Evolutionary conservation across 805 yeast genomes (phyloP), one percentile per base, ranked within the genome.

Genomic region (Hanseniaspora singularis): DNA sequence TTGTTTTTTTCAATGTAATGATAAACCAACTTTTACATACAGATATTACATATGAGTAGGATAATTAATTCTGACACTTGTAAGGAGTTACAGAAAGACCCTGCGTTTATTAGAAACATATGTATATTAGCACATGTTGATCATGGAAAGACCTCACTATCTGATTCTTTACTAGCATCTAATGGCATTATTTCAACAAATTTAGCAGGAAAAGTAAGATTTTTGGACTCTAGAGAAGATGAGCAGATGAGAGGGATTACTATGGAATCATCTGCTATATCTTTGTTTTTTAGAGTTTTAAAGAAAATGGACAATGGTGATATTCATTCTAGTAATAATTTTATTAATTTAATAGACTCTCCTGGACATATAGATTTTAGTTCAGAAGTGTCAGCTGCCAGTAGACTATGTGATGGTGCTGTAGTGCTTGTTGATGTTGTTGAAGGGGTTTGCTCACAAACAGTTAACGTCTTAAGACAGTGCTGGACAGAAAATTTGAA

Each of bases 341-440:
- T 92, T 47, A 81, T 92, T 58, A 92, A 92, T 59, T 71, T 92
- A 55, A 89, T 92, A 49, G 99, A 92, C 63, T 89, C 97, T 0
- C 99, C 99, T 0, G 99, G 99, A n/a, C 99, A 92, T 57, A 86
- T 92, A 50, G 99, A 92, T 64, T 92, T 92, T 61, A 81, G 95
- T 1, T 81, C 94, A 11, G 99, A 92, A 59, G 99, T 92, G 0
- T 84, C 95, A 23, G 84, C 96, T 0, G 95, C 97, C 1, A 87
- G 97, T 1, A 71, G 98, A 56, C 68, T 92, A 37, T 92, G 97
- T 66, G 99, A 92, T 60, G 97, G 97, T 38, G 96, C 97, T 0
- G 81, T 92, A 2, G 94, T 92, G 0, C 67, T 92, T 14, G 95
- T 92, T 2, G 99, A 92, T 62, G 96, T 85, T 3, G 96, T 92